phyloP scores from a whole-genome alignment of 345 rosid genomes.

The Angophora floribunda region DNA sequence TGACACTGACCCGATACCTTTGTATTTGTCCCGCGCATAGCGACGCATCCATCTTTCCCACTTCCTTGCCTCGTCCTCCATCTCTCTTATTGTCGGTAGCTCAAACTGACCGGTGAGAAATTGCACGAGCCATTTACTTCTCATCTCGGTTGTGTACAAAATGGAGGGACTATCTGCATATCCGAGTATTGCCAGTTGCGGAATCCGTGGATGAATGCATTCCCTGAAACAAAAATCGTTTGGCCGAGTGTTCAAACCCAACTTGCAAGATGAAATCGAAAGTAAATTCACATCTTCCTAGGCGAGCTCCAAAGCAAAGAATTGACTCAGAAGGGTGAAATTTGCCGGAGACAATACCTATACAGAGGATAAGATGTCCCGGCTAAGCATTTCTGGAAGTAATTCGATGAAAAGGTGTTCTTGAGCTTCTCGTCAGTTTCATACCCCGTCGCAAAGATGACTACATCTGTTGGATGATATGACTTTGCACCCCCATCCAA shows the following conservation, averaged over 20 bases:
- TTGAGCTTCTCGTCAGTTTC: slow-evolving; percentile 15
- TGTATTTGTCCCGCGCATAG: not conserved
- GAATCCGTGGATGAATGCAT: slow-evolving; percentile 26
- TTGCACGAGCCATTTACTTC: slow-evolving; percentile 25
- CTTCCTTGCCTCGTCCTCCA: slow-evolving; percentile 10
- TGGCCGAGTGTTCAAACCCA: not conserved
- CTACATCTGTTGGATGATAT: slow-evolving; percentile 1
- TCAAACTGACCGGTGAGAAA: slow-evolving; percentile 8
- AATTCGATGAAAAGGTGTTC: slow-evolving; percentile 10
- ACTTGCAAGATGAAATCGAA: not conserved
- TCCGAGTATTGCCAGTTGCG: slow-evolving; percentile 29
- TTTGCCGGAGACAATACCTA: not conserved
- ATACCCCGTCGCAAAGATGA: slow-evolving; percentile 27
- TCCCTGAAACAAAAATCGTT: slow-evolving; percentile 8
- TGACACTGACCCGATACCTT: slow-evolving; percentile 1
- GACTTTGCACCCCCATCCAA: not conserved
- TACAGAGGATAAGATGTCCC: slow-evolving; percentile 19
- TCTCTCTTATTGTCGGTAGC: slow-evolving; percentile 16
- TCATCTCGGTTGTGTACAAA: slow-evolving; percentile 16
- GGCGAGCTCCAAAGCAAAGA: not conserved
- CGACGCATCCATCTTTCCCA: slow-evolving; percentile 10
- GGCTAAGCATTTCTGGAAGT: slow-evolving; percentile 6
- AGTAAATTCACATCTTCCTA: not conserved
- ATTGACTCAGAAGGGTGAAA: not conserved
- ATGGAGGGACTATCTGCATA: slow-evolving; percentile 10